Evolutionary conservation across 495 filamentous ascomycete species (phyloP).

Genomic region (Daldinia childiae): DNA sequence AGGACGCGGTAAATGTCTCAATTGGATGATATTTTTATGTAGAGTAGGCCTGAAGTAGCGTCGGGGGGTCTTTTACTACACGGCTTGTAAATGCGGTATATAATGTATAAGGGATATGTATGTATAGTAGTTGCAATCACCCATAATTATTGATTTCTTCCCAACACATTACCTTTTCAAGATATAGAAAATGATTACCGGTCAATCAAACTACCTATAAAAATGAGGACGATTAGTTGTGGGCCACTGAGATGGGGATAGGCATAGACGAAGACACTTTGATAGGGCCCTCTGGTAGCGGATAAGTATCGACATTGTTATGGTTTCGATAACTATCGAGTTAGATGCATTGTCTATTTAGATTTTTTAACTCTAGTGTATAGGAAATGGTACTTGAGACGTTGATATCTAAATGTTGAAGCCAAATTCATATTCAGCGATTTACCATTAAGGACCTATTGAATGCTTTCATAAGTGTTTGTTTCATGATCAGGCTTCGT

Average conservation of each 20-base stretch:
- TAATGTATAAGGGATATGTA: too few species aligned
- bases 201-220: neutral
- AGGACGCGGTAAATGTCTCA: neutral
- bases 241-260: too few species aligned
- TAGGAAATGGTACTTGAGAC: too few species aligned
- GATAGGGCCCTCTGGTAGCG: too few species aligned
- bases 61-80: slow-evolving; percentile 5
- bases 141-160: neutral
- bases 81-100: neutral
- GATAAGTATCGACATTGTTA: too few species aligned
- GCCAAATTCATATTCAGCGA: too few species aligned
- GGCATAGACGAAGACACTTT: too few species aligned
- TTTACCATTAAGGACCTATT: too few species aligned
- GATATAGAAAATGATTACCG: neutral
- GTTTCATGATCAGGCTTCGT: neutral
- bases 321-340: too few species aligned
- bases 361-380: neutral
- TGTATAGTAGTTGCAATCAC: neutral
- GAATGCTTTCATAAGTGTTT: too few species aligned
- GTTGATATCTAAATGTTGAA: neutral
- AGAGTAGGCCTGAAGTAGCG: slow-evolving; percentile 3
- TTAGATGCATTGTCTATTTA: too few species aligned
- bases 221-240: neutral
- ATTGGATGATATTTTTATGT: slow-evolving; percentile 8
- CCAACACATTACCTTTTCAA: neutral